Conservation (phyloP, 345 rosid species). For the Trapa bicornis region DNA sequence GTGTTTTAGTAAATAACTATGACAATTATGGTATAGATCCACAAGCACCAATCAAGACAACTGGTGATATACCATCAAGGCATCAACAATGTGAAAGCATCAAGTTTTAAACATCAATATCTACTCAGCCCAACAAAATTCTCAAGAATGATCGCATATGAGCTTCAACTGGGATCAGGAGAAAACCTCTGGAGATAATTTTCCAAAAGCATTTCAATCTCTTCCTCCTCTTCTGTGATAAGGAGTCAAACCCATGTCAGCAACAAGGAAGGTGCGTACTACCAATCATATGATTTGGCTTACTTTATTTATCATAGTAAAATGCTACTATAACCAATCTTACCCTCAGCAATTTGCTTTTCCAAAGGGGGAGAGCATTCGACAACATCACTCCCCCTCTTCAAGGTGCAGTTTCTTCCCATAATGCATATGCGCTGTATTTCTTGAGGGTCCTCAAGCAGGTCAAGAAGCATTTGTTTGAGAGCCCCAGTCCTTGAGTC, state of each 20-base stretch:
- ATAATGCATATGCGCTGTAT: constrained; percentile 88
- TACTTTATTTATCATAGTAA: background rate
- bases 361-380: constrained; percentile 70
- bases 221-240: constrained; percentile 88
- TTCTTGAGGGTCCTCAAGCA: constrained; percentile 90
- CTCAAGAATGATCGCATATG: background rate
- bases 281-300: background rate
- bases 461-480: constrained; percentile 91
- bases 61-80: too few relatives aligned
- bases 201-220: constrained; percentile 97
- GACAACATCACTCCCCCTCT: constrained; percentile 33
- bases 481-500: constrained; percentile 90
- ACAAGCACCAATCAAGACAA: too few relatives aligned
- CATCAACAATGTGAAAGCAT: too few relatives aligned
- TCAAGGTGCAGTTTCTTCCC: constrained; percentile 68
- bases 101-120: too few relatives aligned
- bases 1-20: too few relatives aligned
- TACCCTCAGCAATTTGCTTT: constrained; percentile 84
- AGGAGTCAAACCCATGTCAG: constrained; percentile 2
- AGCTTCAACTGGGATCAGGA: constrained; percentile 10
- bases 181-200: constrained; percentile 84
- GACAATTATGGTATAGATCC: too few relatives aligned
- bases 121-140: background rate
- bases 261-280: background rate
- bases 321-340: background rate